These are phyloP conservation scores for Camellia granthamiana DNA, from an alignment of 148 eudicot species.

Conservation along the genomic window DNA sequence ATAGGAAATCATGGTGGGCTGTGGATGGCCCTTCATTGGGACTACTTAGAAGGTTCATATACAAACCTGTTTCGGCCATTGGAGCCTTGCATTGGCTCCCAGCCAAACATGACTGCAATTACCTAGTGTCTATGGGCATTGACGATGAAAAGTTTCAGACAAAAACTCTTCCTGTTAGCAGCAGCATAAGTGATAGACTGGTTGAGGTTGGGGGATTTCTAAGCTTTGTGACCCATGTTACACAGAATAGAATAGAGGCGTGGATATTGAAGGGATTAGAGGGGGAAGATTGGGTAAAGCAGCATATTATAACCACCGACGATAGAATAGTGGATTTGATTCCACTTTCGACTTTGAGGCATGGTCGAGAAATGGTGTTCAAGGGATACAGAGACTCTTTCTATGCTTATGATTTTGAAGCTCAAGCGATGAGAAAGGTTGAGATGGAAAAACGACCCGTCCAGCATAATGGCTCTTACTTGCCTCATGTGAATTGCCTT, in stretches of 20 bases:
- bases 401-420: conserved; percentile 28
- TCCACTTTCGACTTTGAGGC: neutral
- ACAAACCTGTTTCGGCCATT: conserved; percentile 23
- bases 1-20: conserved; percentile 31
- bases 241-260: conserved; percentile 19
- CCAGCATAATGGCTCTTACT: neutral
- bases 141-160: conserved; percentile 33
- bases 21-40: conserved; percentile 35
- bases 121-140: conserved; percentile 27
- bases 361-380: conserved; percentile 17
- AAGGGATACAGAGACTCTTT: conserved; percentile 11
- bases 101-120: neutral
- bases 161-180: conserved; percentile 24
- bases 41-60: neutral
- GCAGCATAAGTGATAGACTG: conserved; percentile 17
- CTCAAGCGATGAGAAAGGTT: conserved; percentile 25
- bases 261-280: conserved; percentile 35
- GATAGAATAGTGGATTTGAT: too few relatives aligned
- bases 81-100: conserved; percentile 44
- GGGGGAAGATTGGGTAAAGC: conserved; percentile 31
- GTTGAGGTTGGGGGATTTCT: conserved; percentile 41
- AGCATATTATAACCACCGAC: conserved; percentile 21
- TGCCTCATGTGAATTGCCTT: conserved; percentile 30
- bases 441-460: conserved; percentile 4
- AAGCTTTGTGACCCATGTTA: conserved; percentile 27